Evolutionary conservation across 495 filamentous ascomycete species (phyloP).

Genomic region (Penicillium fimorum): DNA sequence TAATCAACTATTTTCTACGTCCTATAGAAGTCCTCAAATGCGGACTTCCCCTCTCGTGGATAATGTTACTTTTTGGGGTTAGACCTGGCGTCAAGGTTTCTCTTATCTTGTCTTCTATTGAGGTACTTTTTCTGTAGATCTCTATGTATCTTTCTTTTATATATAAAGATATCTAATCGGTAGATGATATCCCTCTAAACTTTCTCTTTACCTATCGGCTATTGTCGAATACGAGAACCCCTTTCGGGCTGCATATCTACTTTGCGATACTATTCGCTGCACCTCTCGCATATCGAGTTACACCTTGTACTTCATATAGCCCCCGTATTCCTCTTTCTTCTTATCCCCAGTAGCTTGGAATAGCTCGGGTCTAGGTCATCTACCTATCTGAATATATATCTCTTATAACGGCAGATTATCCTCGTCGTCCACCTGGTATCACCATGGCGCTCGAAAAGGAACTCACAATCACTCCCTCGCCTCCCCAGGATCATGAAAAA

Average conservation of each 20-base stretch:
- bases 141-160: too few species aligned
- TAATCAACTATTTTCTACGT: not conserved
- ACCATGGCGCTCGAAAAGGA: not conserved
- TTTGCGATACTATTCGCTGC: not conserved
- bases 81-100: slow-evolving; percentile 6
- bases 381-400: not conserved
- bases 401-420: not conserved
- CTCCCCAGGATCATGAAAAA: slow-evolving; percentile 13
- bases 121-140: not conserved
- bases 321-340: not conserved
- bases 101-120: not conserved
- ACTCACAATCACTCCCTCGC: not conserved
- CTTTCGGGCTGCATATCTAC: not conserved
- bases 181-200: not conserved
- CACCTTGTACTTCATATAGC: not conserved
- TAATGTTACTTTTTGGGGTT: slow-evolving; percentile 14
- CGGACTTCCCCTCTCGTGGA: slow-evolving; percentile 14
- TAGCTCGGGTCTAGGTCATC: not conserved
- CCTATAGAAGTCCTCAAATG: not conserved
- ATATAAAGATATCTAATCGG: not conserved
- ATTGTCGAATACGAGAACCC: not conserved
- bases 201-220: not conserved
- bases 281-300: not conserved
- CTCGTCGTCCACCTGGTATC: not conserved
- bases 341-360: not conserved